Base-by-base conservation (phyloP, 345 rosid genomes). In the Lumnitzera littorea region DNA sequence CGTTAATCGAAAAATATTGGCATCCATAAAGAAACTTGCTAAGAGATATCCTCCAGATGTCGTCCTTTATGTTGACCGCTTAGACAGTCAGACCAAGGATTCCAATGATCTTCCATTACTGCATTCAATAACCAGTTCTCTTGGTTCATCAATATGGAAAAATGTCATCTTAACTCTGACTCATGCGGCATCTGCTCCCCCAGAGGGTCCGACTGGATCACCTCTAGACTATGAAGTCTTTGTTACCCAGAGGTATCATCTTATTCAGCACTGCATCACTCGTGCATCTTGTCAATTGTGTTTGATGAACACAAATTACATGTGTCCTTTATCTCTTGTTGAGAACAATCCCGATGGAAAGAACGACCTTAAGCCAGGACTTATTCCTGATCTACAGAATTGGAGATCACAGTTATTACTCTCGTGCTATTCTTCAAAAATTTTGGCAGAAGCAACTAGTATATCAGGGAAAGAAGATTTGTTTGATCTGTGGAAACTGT, bases 61-160 rank as follows among this genome's bases (percentile, higher is more conserved):
- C 51, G 72, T 91, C 55, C 89, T 91, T 47, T 91, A 84, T 55
- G 77, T 86, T 53, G 91, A 86, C 71, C 82, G 98, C 54, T 62
- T 91, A 55, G 95, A 84, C 62, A 72, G 58, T 52, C 62, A 67
- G 56, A 61, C 67, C 23, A 63, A 60, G 50, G 78, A 76, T 62
- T 57, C 49, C 25, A 73, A 16, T 49, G 91, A 88, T 67, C 55
- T 77, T 48, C 80, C 76, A 50, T 55, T 84, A 68, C 66, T 88
- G 41, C 73, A 46, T 51, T 74, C 58, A 25, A 55, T 91, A 24
- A 84, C 87, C 24, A 48, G 29, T 55, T 63, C 70, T 41, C 82
- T 91, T 0, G 73, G 89, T 15, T 61, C 84, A 36, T 80, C 87
- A 1, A 64, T 91, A 67, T 88, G 98, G 98, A 60, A 51, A 70